A percentile compares a stretch with the other conserved stretches of the same genome.
phyloP scores from a whole-genome alignment of 768 basidiomycete species.

The Macrocybe gigantea region DNA sequence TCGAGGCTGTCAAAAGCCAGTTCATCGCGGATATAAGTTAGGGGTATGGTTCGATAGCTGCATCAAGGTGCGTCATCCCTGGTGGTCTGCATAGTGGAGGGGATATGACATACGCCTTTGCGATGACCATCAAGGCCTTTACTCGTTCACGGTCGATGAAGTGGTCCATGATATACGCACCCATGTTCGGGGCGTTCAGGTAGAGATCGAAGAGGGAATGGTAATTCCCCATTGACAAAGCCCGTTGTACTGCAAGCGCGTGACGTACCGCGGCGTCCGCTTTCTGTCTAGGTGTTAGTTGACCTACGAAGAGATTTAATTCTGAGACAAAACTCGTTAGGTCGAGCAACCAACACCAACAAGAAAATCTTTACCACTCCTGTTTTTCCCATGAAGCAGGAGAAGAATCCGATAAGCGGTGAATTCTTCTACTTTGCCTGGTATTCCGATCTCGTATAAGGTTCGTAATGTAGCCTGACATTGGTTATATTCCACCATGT shows the following conservation, averaged over 20 bases:
- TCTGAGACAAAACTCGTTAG: constrained; percentile 42
- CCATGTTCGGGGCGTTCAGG: constrained; percentile 88
- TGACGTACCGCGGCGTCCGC: constrained; percentile 74
- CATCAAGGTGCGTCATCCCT: neutral
- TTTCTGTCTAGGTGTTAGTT: constrained; percentile 93
- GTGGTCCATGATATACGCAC: constrained; percentile 98
- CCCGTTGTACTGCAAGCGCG: constrained; percentile 84
- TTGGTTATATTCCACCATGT: constrained; percentile 99
- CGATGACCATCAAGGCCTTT: constrained; percentile 81
- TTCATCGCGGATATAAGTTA: constrained; percentile 72
- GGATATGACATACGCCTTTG: constrained; percentile 73
- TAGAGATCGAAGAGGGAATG: constrained; percentile 87
- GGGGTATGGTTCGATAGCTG: constrained; percentile 80
- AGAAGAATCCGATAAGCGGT: constrained; percentile 96
- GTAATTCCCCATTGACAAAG: constrained; percentile 90
- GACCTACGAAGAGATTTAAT: constrained; percentile 94
- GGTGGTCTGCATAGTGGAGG: neutral
- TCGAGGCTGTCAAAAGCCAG: constrained; percentile 74
- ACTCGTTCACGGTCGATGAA: constrained; percentile 90
- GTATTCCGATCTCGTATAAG: constrained; percentile 90
- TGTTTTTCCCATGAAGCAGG: constrained; percentile 89
- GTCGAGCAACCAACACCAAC: neutral
- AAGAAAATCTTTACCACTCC: constrained; percentile 63
- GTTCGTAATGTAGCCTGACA: constrained; percentile 88
- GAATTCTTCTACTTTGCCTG: constrained; percentile 93